Base-by-base conservation (phyloP, 2,329 filamentous ascomycete species). In the Dactylonectria estremocensis region DNA sequence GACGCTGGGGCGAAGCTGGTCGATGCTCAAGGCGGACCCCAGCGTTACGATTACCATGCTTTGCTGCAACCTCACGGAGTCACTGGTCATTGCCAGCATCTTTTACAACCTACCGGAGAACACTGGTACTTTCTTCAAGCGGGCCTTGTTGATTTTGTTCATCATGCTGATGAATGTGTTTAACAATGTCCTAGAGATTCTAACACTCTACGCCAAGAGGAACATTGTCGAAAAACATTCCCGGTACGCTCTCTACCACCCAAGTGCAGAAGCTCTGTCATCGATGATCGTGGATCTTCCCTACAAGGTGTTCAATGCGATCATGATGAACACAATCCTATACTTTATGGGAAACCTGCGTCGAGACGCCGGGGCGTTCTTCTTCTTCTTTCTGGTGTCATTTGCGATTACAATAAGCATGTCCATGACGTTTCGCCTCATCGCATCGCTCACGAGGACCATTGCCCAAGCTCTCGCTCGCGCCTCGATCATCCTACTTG, bases 331-430 rank as follows among this genome's bases (percentile, higher is more conserved):
- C 18, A 13, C 48, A 2, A 66, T 87, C 2, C 77, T 92, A 0
- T 92, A 92, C 79, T 92, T 92, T 77, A 87, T 92, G 87, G 87
- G 88, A 1, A 87, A 90, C 67, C 82, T 92, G 9, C 84, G 88
- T 59, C 83, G 88, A 60, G 84, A 86, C 65, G 81, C 89, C 1
- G 88, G 86, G 9, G 79, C 85, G 1, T 92, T 90, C 80, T 92
- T 92, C 80, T 87, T 90, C 77, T 84, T 85, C 77, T 81, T 83
- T 71, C 76, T 83, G 43, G 68, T 76, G n/a, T 80, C 79, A 0
- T 85, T 86, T 65, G n/a, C 66, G 2, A 63, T 69, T 3, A 66
- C 69, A 3, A 59, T 76, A 11, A 59, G 64, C 33, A 70, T 74
- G 67, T 74, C 72, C 0, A 68, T 68, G 16, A 64, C 74, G 5